Conservation (phyloP, 768 basidiomycete species). For the Hypholoma fasciculare region DNA sequence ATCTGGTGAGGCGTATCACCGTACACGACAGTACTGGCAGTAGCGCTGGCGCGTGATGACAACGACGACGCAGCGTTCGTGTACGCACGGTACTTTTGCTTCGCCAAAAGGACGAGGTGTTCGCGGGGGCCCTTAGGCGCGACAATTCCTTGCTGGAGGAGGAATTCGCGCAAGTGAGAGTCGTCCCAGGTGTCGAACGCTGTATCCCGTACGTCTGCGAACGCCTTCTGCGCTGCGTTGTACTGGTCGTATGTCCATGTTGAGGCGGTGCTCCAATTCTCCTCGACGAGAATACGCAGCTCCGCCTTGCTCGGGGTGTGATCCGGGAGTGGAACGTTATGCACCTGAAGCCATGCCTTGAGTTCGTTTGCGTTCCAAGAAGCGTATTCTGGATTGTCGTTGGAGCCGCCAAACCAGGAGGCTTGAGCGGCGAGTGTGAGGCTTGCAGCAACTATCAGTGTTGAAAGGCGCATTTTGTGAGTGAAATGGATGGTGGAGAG, state of each 20-base stretch:
- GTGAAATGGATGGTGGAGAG: not conserved
- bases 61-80: conserved; percentile 59
- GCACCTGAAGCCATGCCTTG: conserved; percentile 66
- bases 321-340: conserved; percentile 58
- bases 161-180: conserved; percentile 73
- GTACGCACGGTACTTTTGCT: conserved; percentile 65
- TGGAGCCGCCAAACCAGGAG: conserved; percentile 50
- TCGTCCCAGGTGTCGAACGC: conserved; percentile 87
- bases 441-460: conserved; percentile 20
- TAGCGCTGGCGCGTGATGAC: conserved; percentile 45
- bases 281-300: conserved; percentile 48
- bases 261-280: conserved; percentile 57
- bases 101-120: conserved; percentile 76
- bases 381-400: conserved; percentile 33
- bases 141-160: conserved; percentile 86
- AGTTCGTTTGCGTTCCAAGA: conserved; percentile 69
- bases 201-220: conserved; percentile 55
- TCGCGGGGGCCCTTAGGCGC: conserved; percentile 79
- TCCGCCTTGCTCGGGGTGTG: conserved; percentile 40
- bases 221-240: conserved; percentile 59
- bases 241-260: conserved; percentile 69
- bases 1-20: conserved; percentile 40
- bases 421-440: conserved; percentile 40
- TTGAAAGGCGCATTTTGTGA: conserved; percentile 22
- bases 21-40: conserved; percentile 53